Base-by-base conservation (phyloP, 805 yeast genomes). In the Monosporozyma servazzii region DNA sequence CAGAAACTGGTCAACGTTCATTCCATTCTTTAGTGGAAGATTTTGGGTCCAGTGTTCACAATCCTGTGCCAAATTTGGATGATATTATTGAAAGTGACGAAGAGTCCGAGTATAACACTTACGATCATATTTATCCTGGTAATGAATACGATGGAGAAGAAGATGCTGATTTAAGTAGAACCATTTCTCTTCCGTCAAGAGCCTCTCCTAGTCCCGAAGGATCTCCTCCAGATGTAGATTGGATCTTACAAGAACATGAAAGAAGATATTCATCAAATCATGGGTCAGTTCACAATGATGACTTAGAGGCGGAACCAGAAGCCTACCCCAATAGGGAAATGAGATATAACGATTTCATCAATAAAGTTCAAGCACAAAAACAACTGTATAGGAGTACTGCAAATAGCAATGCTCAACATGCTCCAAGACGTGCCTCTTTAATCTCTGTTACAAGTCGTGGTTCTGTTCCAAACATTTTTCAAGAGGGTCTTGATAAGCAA, bases 211-310 rank as follows among this genome's bases (percentile, higher is more conserved):
- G 65, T 17, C 63, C 61, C 10, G 67, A 62, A 10, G 54, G 57
- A 23, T 54, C 66, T 1, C 68, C 69, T 21, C 65, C 71, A 1
- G 71, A 68, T 52, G 58, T 67, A 3, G 70, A 68, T 41, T 71
- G 76, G 75, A 54, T 71, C 36, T 47, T 71, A 29, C 66, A 68
- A 50, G 75, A 71, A 48, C 75, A 71, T 53, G 71, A 68, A 40
- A 57, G 74, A 48, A 56, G 73, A 45, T 69, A 69, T 49, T 69
- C 75, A 5, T 59, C 67, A 2, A 59, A 55, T 7, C 56, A 61
- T 44, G 55, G 54, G 33, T 55, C 65, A 30, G 64, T 61, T n/a
- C 51, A 50, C 30, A 64, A 60, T 29, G 62, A 58, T 5, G 39
- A 39, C 6, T 27, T 37, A 23, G 31, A 48, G 3, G 54, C 53